Evolutionary conservation across 2,329 filamentous ascomycete species (phyloP).

Genomic region (Xylaria digitata): DNA sequence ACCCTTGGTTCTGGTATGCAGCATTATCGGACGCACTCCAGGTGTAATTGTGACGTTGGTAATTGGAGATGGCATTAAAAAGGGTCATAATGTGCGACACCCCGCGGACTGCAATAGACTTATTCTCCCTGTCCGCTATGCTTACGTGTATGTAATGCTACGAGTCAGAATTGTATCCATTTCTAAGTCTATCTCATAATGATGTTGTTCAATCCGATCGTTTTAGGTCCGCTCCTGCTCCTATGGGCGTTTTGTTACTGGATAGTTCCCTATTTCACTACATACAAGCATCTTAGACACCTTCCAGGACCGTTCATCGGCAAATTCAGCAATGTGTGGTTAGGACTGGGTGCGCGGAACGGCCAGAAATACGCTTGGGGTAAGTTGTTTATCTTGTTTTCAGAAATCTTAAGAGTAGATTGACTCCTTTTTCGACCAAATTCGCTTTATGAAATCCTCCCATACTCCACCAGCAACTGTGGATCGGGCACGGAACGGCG

Average conservation of each 20-base stretch:
- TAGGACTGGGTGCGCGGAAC: conserved; percentile 31
- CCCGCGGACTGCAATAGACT: background rate
- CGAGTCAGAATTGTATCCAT: background rate
- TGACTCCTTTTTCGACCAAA: background rate
- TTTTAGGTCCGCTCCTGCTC: conserved; percentile 23
- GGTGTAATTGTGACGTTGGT: conserved; percentile 6
- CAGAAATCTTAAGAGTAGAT: too few species aligned
- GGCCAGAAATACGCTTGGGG: conserved; percentile 35
- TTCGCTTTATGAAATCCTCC: background rate
- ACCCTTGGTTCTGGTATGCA: background rate
- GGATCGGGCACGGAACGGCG: background rate
- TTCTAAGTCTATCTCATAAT: conserved; percentile 10
- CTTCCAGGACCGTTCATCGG: conserved; percentile 31
- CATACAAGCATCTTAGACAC: conserved; percentile 33
- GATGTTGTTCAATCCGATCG: conserved; percentile 13
- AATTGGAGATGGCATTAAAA: background rate
- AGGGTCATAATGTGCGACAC: background rate
- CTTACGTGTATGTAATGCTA: background rate
- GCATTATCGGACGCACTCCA: background rate
- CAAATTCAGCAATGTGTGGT: conserved; percentile 37
- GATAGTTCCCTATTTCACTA: conserved; percentile 36
- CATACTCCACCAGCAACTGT: too few species aligned
- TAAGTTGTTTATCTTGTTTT: background rate
- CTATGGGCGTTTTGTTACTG: conserved; percentile 33
- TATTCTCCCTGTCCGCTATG: background rate